Evolutionary conservation across 1,284 basidiomycete species (phyloP).

Genomic region (Puccinia horiana): DNA sequence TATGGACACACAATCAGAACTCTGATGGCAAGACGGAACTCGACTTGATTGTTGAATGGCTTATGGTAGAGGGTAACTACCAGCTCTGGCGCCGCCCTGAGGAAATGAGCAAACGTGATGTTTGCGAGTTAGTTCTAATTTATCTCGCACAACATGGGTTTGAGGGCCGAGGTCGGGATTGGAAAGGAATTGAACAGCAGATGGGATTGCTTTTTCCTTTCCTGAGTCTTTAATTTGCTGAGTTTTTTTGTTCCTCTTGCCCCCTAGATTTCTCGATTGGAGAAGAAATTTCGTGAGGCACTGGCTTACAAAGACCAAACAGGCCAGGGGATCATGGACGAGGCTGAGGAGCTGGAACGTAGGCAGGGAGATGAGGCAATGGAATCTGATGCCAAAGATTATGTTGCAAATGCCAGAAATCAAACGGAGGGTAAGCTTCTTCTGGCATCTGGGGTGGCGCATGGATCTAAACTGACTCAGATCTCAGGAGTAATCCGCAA

Average conservation of each 20-base stretch:
- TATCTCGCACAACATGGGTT: neutral
- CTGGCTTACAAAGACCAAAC: neutral
- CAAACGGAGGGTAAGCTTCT: neutral
- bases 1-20: neutral
- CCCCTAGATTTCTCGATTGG: neutral
- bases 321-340: conserved; percentile 1
- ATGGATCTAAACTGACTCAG: no score
- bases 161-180: neutral
- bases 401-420: neutral
- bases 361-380: neutral
- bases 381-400: no score
- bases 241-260: neutral
- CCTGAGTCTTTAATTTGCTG: neutral
- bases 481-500: no score
- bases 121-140: neutral
- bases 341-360: neutral
- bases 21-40: neutral
- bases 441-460: no score
- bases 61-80: neutral
- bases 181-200: neutral
- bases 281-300: neutral
- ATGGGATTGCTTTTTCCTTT: neutral
- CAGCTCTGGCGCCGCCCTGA: neutral
- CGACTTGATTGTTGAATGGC: conserved; percentile 7
- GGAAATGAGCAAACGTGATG: neutral